Percentiles rank a stretch among this genome's conserved stretches.
These are phyloP conservation scores for Aureobasidium zeae DNA, from an alignment of 2,329 filamentous ascomycete genomes.

Conservation along the genomic window DNA sequence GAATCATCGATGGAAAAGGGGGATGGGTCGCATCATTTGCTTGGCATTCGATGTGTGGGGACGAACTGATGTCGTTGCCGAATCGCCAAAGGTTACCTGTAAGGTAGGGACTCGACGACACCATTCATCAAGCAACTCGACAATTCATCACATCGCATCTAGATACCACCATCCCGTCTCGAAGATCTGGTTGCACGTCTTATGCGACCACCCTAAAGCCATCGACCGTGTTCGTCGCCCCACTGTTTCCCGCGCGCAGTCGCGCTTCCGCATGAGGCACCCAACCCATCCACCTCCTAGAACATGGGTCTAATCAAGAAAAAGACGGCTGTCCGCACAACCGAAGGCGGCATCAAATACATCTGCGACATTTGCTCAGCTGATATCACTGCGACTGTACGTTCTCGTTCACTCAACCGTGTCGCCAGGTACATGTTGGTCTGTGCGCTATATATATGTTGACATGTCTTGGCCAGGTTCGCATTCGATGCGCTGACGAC, in stretches of 20 bases:
- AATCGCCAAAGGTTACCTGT: no score
- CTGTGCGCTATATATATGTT: conserved; percentile 14
- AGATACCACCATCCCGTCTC: not conserved
- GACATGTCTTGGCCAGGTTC: conserved; percentile 53
- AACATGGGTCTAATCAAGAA: conserved; percentile 90
- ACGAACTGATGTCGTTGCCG: not conserved
- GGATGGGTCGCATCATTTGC: no score
- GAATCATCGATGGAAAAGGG: not conserved
- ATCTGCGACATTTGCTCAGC: conserved; percentile 95
- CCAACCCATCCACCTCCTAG: not conserved
- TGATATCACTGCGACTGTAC: conserved; percentile 91
- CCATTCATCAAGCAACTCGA: not conserved
- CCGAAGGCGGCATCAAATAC: conserved; percentile 58
- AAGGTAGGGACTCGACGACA: no score
- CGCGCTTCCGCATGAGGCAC: not conserved
- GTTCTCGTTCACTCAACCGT: conserved; percentile 27
- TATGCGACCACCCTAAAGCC: conserved; percentile 2
- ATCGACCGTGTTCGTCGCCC: not conserved
- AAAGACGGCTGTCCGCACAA: conserved; percentile 79
- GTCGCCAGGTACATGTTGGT: conserved; percentile 8
- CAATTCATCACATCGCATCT: not conserved
- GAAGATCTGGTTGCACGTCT: not conserved
- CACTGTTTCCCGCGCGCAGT: not conserved
- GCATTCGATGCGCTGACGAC: conserved; percentile 79
- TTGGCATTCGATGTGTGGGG: no score